These are phyloP conservation scores for Terfezia claveryi DNA, from an alignment of 495 filamentous ascomycete genomes.

Conservation along the genomic window DNA sequence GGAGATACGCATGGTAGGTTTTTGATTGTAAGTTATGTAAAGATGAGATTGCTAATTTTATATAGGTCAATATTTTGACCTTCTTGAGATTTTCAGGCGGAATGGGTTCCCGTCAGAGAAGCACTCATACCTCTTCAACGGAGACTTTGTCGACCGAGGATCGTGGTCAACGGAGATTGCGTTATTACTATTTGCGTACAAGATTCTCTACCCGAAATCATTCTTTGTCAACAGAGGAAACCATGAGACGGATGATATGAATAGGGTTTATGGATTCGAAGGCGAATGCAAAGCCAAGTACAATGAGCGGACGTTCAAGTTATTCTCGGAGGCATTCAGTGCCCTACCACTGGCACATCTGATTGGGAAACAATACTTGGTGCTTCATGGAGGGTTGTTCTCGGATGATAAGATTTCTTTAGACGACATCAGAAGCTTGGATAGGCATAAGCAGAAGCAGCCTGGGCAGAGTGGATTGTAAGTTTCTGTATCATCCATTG, in stretches of 20 bases:
- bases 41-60: neutral
- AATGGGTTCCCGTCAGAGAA: conserved; percentile 67
- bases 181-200: conserved; percentile 83
- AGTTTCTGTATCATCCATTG: neutral
- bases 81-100: conserved; percentile 85
- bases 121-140: conserved; percentile 93
- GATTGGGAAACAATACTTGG: conserved; percentile 77
- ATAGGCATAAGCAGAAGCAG: conserved; percentile 80
- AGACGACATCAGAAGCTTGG: conserved; percentile 79
- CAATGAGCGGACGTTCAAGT: conserved; percentile 82
- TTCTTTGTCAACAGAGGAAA: conserved; percentile 98
- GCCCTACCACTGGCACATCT: conserved; percentile 81
- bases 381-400: conserved; percentile 90
- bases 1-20: conserved; percentile 81
- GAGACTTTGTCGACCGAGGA: conserved; percentile 93
- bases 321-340: conserved; percentile 97
- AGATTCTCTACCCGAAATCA: conserved; percentile 67
- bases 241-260: conserved; percentile 99
- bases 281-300: conserved; percentile 98
- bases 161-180: conserved; percentile 96
- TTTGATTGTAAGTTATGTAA: neutral
- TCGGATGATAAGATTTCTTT: conserved; percentile 85
- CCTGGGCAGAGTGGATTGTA: conserved; percentile 73
- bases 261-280: conserved; percentile 94
- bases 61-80: conserved; percentile 86